Conservation (phyloP, 139 green algal species). For the Micractinium sp. region DNA sequence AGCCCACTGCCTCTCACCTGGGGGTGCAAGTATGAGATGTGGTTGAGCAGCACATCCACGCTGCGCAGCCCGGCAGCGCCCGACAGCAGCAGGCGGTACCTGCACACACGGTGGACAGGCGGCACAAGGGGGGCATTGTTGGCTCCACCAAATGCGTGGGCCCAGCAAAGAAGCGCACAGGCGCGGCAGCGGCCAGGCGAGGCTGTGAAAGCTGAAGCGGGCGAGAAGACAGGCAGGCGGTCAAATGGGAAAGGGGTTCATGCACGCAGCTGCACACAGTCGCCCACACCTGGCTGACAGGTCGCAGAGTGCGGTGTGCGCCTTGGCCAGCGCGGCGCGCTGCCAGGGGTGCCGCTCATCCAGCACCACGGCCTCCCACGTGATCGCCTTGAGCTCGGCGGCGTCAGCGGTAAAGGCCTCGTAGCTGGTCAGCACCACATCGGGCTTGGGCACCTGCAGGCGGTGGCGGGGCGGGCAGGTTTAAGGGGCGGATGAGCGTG, state of each 20-base stretch:
- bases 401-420: slow-evolving; percentile 69
- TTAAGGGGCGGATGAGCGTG: neutral
- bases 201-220: neutral
- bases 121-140: neutral
- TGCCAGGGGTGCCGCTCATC: slow-evolving; percentile 72
- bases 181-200: too few relatives aligned
- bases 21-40: slow-evolving; percentile 48
- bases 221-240: neutral
- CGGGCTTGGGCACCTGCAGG: slow-evolving; percentile 68
- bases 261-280: neutral
- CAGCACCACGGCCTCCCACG: slow-evolving; percentile 75
- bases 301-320: slow-evolving; percentile 48
- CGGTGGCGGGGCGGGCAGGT: neutral
- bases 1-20: neutral
- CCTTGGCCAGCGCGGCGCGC: slow-evolving; percentile 50
- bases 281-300: slow-evolving; percentile 23
- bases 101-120: neutral
- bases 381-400: slow-evolving; percentile 53
- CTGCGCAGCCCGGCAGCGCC: slow-evolving; percentile 12
- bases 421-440: slow-evolving; percentile 76
- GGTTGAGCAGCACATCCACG: slow-evolving; percentile 44
- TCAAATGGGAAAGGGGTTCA: neutral
- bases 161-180: neutral
- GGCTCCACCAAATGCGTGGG: neutral
- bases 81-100: slow-evolving; percentile 60